phyloP scores from a whole-genome alignment of 169 alveolate genomes.

The Plasmodium vinckei region DNA sequence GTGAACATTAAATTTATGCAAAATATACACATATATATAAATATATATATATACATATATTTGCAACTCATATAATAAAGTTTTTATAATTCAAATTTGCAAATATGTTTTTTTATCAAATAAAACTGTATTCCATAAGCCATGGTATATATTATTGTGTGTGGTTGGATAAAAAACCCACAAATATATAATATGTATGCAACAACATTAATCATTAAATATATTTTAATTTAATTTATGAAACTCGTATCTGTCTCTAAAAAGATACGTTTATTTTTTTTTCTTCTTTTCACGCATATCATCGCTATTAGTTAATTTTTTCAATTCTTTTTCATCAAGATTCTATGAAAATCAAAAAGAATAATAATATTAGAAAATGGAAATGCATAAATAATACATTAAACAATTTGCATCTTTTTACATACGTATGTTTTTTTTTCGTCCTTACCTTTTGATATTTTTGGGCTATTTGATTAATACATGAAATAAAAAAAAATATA shows the following conservation, averaged over 20 bases:
- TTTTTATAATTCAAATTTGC: slow-evolving; percentile 1
- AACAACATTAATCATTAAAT: background rate
- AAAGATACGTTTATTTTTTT: slow-evolving; percentile 2
- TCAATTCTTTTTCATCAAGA: slow-evolving; percentile 65
- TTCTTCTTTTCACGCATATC: slow-evolving; percentile 22
- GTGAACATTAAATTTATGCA: background rate
- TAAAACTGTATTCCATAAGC: background rate
- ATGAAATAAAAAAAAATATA: slow-evolving; percentile 68
- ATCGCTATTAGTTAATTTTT: slow-evolving; percentile 11
- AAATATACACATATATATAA: slow-evolving; percentile 1
- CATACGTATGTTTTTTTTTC: background rate
- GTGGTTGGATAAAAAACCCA: background rate
- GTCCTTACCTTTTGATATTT: slow-evolving; percentile 59
- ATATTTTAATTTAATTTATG: slow-evolving; percentile 2
- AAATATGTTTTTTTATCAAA: background rate
- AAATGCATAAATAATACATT: background rate
- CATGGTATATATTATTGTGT: no score
- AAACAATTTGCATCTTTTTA: background rate
- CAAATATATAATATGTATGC: background rate
- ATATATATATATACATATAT: slow-evolving; percentile 1
- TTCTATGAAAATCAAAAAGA: slow-evolving; percentile 35
- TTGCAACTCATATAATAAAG: background rate
- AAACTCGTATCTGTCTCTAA: background rate
- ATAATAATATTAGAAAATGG: background rate
- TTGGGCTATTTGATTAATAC: slow-evolving; percentile 75